phyloP scores from a whole-genome alignment of 208 protist species.

The Herpetomonas samuelpessoai region DNA sequence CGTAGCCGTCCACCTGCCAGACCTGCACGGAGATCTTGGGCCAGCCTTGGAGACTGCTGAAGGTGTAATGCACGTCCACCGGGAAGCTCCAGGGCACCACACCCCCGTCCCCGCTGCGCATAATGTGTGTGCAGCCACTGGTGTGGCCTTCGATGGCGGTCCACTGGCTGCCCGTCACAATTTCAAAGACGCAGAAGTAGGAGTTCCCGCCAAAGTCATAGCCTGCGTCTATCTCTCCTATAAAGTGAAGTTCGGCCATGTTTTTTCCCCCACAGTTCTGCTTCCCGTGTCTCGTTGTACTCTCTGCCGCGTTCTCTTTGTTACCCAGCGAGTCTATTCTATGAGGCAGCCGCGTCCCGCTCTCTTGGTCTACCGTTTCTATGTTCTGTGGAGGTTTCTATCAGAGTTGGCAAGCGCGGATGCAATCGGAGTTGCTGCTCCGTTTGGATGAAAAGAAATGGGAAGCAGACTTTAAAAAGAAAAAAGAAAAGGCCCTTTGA shows the following conservation, averaged over 20 bases:
- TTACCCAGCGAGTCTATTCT: no score
- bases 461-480: background rate
- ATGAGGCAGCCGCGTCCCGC: no score
- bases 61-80: constrained; percentile 82
- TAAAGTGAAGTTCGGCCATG: constrained; percentile 84
- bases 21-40: constrained; percentile 88
- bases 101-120: constrained; percentile 41
- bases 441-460: background rate
- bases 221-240: constrained; percentile 73
- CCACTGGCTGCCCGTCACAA: constrained; percentile 78
- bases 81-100: constrained; percentile 72
- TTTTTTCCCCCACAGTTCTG: no score
- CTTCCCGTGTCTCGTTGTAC: no score
- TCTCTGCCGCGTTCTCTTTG: no score
- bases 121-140: constrained; percentile 80
- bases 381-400: no score
- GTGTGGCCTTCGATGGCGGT: constrained; percentile 63
- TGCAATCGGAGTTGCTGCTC: no score
- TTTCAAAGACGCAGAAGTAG: constrained; percentile 83
- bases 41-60: constrained; percentile 78
- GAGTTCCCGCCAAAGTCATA: constrained; percentile 56
- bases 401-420: no score
- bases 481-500: background rate
- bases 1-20: constrained; percentile 85
- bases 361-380: no score